Conservation (phyloP, 1,139 yeast species). For the Taphrina deformans region DNA sequence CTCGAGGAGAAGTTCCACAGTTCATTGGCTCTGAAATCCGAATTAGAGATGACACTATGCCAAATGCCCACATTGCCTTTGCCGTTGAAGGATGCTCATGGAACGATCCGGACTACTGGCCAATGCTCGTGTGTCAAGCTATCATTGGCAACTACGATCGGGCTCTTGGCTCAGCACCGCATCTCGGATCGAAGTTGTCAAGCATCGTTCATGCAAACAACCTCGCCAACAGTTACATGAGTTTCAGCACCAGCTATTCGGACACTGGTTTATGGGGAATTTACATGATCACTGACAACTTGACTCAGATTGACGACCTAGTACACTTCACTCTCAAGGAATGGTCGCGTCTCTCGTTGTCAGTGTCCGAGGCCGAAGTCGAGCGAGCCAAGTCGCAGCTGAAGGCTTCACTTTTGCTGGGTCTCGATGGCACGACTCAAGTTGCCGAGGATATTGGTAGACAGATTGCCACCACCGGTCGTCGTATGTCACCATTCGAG, state of each 20-base stretch:
- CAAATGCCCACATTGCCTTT: constrained; percentile 86
- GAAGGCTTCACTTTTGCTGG: constrained; percentile 83
- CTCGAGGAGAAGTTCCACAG: constrained; percentile 66
- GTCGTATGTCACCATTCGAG: constrained; percentile 85
- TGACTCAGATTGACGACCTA: constrained; percentile 62
- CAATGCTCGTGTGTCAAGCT: constrained; percentile 94
- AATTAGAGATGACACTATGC: constrained; percentile 76
- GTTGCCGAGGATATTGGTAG: constrained; percentile 98
- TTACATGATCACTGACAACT: constrained; percentile 79
- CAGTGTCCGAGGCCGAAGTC: constrained; percentile 83
- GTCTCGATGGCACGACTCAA: constrained; percentile 92
- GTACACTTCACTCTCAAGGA: constrained; percentile 77
- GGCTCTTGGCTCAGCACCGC: constrained; percentile 80
- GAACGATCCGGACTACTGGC: constrained; percentile 93
- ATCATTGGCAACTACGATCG: constrained; percentile 98
- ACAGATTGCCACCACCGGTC: constrained; percentile 92
- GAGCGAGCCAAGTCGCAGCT: constrained; percentile 92
- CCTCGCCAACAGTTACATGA: constrained; percentile 90
- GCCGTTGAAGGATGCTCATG: constrained; percentile 98
- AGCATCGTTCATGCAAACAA: constrained; percentile 71
- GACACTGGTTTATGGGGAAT: constrained; percentile 98
- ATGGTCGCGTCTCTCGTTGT: constrained; percentile 81
- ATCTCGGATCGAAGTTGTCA: constrained; percentile 84
- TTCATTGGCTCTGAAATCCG: constrained; percentile 86
- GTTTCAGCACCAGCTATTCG: constrained; percentile 93